A percentile compares a stretch with the other conserved stretches of the same genome.
phyloP scores from a whole-genome alignment of 73 alveolate species.

The Paramecium primaurelia region DNA sequence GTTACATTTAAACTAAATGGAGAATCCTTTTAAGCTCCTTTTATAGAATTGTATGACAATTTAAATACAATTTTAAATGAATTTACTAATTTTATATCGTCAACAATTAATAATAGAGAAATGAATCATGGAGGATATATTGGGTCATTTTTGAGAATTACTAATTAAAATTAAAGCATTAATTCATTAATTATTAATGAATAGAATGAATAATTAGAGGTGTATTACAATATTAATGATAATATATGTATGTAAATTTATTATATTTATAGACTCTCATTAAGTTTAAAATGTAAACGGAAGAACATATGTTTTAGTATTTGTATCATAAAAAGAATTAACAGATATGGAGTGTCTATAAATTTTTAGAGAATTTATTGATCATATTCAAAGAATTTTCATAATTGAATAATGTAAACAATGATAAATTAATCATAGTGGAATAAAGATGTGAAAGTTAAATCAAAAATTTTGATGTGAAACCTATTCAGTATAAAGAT shows the following conservation, averaged over 20 bases:
- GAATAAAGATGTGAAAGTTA: background rate
- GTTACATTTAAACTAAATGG: background rate
- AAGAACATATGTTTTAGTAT: background rate
- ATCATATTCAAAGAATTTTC: background rate
- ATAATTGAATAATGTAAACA: background rate
- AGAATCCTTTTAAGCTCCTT: background rate
- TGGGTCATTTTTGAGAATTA: constrained; percentile 15
- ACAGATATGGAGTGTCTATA: background rate
- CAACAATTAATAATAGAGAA: background rate
- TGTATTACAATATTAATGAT: background rate
- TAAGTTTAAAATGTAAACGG: background rate
- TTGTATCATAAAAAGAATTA: background rate
- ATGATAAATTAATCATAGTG: background rate
- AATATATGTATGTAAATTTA: background rate
- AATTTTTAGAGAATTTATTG: constrained; percentile 15
- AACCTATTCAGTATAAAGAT: constrained; percentile 5
- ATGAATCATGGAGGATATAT: constrained; percentile 48
- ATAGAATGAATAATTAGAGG: background rate
- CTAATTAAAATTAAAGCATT: background rate
- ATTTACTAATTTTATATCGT: background rate
- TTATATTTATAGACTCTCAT: background rate
- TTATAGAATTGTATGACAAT: background rate
- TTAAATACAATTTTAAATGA: background rate
- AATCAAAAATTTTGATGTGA: background rate
- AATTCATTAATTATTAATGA: background rate